These are phyloP conservation scores for Lachancea cidri DNA, from an alignment of 805 yeast species.

Conservation along the genomic window DNA sequence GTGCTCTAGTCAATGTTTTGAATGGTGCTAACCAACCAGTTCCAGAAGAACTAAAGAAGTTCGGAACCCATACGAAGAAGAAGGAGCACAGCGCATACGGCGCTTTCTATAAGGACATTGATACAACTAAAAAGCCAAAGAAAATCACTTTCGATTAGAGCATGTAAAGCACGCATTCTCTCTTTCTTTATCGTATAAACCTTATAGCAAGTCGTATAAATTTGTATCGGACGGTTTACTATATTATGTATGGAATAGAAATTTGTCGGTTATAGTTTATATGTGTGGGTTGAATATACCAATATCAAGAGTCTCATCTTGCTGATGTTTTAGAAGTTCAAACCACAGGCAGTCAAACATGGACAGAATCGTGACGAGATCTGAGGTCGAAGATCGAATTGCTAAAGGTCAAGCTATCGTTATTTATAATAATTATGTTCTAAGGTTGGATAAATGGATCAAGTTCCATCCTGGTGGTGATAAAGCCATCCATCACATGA, in stretches of 20 bases:
- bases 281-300: background rate
- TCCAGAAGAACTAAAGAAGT: constrained; percentile 89
- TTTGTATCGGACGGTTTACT: background rate
- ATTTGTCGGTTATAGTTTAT: background rate
- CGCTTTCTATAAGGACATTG: constrained; percentile 93
- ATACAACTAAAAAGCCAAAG: constrained; percentile 75
- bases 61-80: constrained; percentile 97
- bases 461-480: constrained; percentile 84
- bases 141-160: constrained; percentile 74
- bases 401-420: constrained; percentile 66
- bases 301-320: constrained; percentile 32
- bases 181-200: background rate
- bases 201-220: background rate
- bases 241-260: background rate
- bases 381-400: constrained; percentile 53
- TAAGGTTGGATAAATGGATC: constrained; percentile 68
- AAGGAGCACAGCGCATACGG: constrained; percentile 98
- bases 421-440: constrained; percentile 54
- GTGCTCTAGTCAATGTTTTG: constrained; percentile 86
- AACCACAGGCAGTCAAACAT: background rate
- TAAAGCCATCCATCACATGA: constrained; percentile 74
- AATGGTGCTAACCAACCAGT: constrained; percentile 93
- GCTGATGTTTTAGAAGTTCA: constrained; percentile 51
- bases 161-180: background rate
- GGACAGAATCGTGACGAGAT: constrained; percentile 32